Base-by-base conservation (phyloP, 176 grass and related monocot genomes). In the Lolium perenne region DNA sequence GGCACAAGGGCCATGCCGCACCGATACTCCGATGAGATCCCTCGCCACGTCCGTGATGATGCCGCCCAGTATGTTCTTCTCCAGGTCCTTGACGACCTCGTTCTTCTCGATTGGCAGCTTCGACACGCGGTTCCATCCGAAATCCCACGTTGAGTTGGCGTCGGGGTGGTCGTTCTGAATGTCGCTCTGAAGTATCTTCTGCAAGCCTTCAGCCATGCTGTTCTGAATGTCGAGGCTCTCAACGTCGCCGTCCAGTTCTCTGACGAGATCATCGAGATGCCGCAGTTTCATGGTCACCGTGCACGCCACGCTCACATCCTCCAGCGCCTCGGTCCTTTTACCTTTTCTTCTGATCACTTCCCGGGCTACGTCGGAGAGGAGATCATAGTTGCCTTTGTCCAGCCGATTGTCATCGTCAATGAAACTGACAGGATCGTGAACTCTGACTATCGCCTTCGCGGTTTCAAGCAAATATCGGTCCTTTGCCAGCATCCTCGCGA, bases 141-240 rank as follows among this genome's bases (percentile, higher is more conserved):
- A 92, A 80, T 94, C 92, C 97, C 97, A 96, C 85, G 83, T 84
- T 12, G 92, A 91, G 89, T 94, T 96, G 47, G 87, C 76, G 88
- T 96, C 97, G 13, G 92, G 85, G 58, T 93, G 87, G 5, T 63
- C 78, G 16, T 49, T 87, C 41, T 79, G 65, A 26, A 96, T 91
- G 82, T 99, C 97, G n/a, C 84, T 86, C 50, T 68, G 55, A 72
- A 99, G 85, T 17, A 93, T 86, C 86, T 58, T 84, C 6, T 78
- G 84, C 66, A 92, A 21, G 55, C 75, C 74, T 51, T 90, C 86
- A 58, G 87, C 87, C 22, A 53, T 38, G 46, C 89, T 60, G 3
- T 25, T 20, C 32, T 35, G 32, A 35, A 91, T 75, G 20, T 85
- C 83, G 83, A 99, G 67, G 12, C 87, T 88, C 82, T 88, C 86